Percentiles rank a stretch among this genome's conserved stretches.
These are phyloP conservation scores for Steccherinum ochraceum DNA, from an alignment of 768 basidiomycete genomes.

Conservation along the genomic window DNA sequence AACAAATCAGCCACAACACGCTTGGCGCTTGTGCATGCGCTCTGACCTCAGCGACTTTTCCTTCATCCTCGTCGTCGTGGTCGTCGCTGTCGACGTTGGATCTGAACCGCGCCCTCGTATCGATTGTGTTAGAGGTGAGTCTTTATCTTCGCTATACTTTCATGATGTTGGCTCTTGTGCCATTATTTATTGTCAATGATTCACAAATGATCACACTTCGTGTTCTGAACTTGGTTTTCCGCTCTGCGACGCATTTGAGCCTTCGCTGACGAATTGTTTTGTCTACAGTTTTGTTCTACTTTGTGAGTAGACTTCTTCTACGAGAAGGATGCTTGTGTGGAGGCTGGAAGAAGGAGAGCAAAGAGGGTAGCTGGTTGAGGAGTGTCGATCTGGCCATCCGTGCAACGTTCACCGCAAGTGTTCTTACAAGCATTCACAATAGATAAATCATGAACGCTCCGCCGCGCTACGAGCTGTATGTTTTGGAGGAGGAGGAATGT, in stretches of 20 bases:
- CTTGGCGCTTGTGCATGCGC: neutral
- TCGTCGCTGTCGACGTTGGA: constrained; percentile 5
- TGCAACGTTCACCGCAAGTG: too few species aligned
- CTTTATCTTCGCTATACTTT: neutral
- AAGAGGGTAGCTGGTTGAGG: too few species aligned
- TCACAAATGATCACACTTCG: constrained; percentile 40
- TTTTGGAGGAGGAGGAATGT: constrained; percentile 91
- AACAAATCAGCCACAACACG: neutral
- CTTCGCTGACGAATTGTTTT: neutral
- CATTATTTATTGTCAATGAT: constrained; percentile 66
- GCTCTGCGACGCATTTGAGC: too few species aligned
- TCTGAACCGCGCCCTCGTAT: too few species aligned
- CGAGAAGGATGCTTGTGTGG: too few species aligned
- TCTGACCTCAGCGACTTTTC: neutral
- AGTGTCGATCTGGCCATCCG: too few species aligned
- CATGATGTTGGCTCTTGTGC: constrained; percentile 46
- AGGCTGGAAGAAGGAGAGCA: too few species aligned
- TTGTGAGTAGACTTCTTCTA: neutral
- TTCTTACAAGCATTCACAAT: neutral
- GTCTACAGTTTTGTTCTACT: neutral
- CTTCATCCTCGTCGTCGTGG: neutral
- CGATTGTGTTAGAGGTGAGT: too few species aligned
- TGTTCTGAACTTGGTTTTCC: constrained; percentile 34
- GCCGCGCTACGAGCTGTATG: constrained; percentile 85
- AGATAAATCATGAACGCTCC: constrained; percentile 76